Percentiles rank a stretch among this genome's conserved stretches.
Conservation (phyloP, 305 asterid species). For the Fraxinus xanthoxyloides region DNA sequence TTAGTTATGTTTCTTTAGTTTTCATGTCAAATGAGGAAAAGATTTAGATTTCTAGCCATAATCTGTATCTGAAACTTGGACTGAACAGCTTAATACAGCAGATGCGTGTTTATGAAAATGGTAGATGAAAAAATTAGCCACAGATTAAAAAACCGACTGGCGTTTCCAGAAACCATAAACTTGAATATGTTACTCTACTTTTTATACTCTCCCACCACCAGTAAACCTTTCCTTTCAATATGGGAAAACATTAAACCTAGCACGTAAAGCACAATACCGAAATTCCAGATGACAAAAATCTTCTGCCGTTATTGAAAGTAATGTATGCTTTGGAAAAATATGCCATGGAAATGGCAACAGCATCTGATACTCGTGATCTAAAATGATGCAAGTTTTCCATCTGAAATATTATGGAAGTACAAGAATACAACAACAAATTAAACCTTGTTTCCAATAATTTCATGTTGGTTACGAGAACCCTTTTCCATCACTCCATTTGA, state of each 20-base stretch:
- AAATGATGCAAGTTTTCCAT: neutral
- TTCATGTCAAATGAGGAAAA: neutral
- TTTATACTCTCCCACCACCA: neutral
- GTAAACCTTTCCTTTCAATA: neutral
- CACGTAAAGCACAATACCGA: neutral
- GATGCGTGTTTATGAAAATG: neutral
- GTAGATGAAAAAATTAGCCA: neutral
- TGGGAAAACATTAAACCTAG: neutral
- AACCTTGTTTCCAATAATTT: neutral
- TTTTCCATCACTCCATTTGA: neutral
- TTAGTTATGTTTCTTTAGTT: neutral
- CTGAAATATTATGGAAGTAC: neutral
- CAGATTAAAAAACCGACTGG: neutral
- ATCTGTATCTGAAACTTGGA: constrained; percentile 1
- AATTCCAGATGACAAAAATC: neutral
- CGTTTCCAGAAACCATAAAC: neutral
- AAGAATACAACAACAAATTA: neutral
- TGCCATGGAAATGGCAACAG: neutral
- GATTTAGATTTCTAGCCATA: neutral
- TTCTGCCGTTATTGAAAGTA: neutral
- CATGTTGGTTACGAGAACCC: neutral
- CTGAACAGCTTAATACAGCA: neutral
- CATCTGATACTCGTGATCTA: neutral
- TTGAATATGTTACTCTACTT: neutral
- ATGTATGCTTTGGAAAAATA: neutral